Conservation (phyloP, 257 asterid species). For the Gentiana macrophylla region DNA sequence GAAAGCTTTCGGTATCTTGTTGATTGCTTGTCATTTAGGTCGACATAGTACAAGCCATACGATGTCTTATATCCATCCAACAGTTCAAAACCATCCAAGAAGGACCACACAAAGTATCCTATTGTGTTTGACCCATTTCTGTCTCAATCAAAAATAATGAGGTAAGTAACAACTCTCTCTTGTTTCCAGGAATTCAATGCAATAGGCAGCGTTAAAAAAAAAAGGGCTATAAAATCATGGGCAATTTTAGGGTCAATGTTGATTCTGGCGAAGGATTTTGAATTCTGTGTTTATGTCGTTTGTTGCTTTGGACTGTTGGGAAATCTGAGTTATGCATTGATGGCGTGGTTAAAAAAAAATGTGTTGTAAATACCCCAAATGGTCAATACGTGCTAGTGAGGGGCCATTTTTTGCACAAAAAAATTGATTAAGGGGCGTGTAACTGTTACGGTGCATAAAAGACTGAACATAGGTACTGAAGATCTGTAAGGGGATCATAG, state of each 20-base stretch:
- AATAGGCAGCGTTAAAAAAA: no score
- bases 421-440: no score
- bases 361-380: no score
- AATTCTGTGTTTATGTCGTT: no score
- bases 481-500: neutral
- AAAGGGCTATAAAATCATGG: neutral
- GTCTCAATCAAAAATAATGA: neutral
- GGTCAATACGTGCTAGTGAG: no score
- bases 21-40: slow-evolving; percentile 35
- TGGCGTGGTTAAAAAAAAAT: no score
- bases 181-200: no score
- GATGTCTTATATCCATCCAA: slow-evolving; percentile 21
- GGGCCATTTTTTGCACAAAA: no score
- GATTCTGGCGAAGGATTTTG: neutral
- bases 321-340: no score
- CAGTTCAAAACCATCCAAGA: slow-evolving; percentile 50
- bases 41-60: slow-evolving; percentile 43
- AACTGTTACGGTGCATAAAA: neutral
- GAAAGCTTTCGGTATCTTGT: slow-evolving; percentile 30
- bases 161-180: no score
- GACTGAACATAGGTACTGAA: neutral
- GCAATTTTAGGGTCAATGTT: neutral
- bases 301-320: no score
- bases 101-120: slow-evolving; percentile 45
- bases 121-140: slow-evolving; percentile 42